Evolutionary conservation across 306 rosid genomes (phyloP), one percentile per base, ranked within the genome.

Genomic region (Cucumis melo): DNA sequence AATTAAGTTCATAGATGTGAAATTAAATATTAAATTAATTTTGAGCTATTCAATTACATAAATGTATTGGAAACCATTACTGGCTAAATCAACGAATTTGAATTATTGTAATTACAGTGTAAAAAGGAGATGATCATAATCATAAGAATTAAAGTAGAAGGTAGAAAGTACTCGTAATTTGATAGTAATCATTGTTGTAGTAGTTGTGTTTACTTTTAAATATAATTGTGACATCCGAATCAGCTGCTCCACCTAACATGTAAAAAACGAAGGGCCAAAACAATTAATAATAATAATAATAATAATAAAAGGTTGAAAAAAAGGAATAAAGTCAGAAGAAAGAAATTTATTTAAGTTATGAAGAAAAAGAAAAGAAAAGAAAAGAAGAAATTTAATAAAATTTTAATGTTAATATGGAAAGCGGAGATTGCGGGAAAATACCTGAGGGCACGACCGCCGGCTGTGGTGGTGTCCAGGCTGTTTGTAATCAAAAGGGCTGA

Each of bases 391-490:
- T 7, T 32, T 32, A 44, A 12, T 10, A 16, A 14, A 41, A 44
- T 48, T 29, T 1, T 2, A 48, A n/a, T 13, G 57, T 16, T 8
- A 53, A 42, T 62, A 8, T 12, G 65, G 44, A 39, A 20, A 29
- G 72, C 88, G 79, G 58, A 29, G 27, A 76, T 82, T 81, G 75
- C 86, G 86, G 74, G 64, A 41, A 73, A 16, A 12, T 23, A 74
- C 78, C 76, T 41, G 62, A 24, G 67, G 23, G 77, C 75, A 44
- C 74, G 77, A 66, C 55, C 5, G 79, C 81, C 81, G 81, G 82
- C 84, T n/a, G 56, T 10, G 68, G 71, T 77, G 70, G 72, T 75
- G 71, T 77, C 82, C 80, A 78, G 76, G 77, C 80, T 54, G 77
- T 74, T 55, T 6, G 46, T 0, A 50, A 61, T 36, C 42, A 12